phyloP scores from a whole-genome alignment of 2,329 filamentous ascomycete genomes.

The Arthrobotrys sphaeroides region DNA sequence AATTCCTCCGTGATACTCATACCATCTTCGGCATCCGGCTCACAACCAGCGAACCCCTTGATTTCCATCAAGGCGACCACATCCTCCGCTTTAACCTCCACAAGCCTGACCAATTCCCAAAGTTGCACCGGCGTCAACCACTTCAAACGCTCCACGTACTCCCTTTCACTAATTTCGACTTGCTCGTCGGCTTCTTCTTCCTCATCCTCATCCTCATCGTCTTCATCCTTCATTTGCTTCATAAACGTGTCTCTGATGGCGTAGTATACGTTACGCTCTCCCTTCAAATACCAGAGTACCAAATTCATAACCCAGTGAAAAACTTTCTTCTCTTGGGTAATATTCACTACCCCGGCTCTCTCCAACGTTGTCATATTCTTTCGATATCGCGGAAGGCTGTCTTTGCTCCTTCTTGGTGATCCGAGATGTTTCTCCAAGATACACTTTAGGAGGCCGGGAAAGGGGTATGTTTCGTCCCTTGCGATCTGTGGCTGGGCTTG shows the following conservation, averaged over 20 bases:
- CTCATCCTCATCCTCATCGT: not conserved
- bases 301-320: constrained; percentile 23
- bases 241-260: not conserved
- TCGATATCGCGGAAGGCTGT: constrained; percentile 15
- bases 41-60: not conserved
- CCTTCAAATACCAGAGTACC: constrained; percentile 28
- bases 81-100: not conserved
- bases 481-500: constrained; percentile 1
- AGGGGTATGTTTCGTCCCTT: constrained; percentile 19
- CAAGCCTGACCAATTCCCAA: constrained; percentile 45
- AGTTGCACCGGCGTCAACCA: constrained; percentile 17
- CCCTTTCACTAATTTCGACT: not conserved
- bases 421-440: constrained; percentile 32
- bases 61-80: not conserved
- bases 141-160: constrained; percentile 9
- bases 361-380: not conserved
- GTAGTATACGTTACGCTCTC: constrained; percentile 22
- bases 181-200: not conserved
- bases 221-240: not conserved
- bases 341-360: not conserved
- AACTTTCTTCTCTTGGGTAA: not conserved
- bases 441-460: constrained; percentile 17
- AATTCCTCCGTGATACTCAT: constrained; percentile 11
- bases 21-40: not conserved
- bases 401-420: constrained; percentile 7